A percentile compares a stretch with the other conserved stretches of the same genome.
Conservation (phyloP, 441 rosid species). For the Gossypium davidsonii region DNA sequence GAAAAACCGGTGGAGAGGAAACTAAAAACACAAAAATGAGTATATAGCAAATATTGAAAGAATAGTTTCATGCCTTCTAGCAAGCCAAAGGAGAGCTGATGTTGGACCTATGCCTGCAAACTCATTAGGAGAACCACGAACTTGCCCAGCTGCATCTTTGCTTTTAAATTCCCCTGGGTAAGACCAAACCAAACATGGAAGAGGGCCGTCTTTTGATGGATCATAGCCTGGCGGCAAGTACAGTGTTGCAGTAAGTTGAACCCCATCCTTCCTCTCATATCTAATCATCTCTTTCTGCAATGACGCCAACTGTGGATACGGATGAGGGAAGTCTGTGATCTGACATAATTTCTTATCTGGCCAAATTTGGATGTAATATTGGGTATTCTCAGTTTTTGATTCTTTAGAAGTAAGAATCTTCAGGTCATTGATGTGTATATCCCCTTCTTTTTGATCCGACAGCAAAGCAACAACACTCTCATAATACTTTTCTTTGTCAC, state of each 20-base stretch:
- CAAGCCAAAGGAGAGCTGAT: slow-evolving; percentile 93
- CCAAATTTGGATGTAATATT: slow-evolving; percentile 76
- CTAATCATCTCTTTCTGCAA: slow-evolving; percentile 94
- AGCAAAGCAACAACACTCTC: slow-evolving; percentile 85
- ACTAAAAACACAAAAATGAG: slow-evolving; percentile 10
- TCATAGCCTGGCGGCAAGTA: slow-evolving; percentile 89
- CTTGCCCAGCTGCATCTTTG: slow-evolving; percentile 98
- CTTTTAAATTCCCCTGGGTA: slow-evolving; percentile 98
- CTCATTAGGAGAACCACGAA: slow-evolving; percentile 98
- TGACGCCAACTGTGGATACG: slow-evolving; percentile 90
- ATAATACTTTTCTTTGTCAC: slow-evolving; percentile 83
- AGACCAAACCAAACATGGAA: slow-evolving; percentile 92
- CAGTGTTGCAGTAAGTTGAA: slow-evolving; percentile 88
- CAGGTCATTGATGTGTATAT: slow-evolving; percentile 56
- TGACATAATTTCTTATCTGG: slow-evolving; percentile 70
- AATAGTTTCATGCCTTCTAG: slow-evolving; percentile 63
- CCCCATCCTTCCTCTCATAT: slow-evolving; percentile 92
- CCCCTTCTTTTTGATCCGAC: slow-evolving; percentile 85
- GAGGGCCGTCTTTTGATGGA: slow-evolving; percentile 84
- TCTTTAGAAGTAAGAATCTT: slow-evolving; percentile 82
- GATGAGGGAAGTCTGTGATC: slow-evolving; percentile 87
- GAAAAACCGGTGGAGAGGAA: slow-evolving; percentile 8
- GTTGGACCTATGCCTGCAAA: slow-evolving; percentile 92
- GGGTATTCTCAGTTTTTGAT: slow-evolving; percentile 91
- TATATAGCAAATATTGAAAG: slow-evolving; percentile 8